Percentiles rank a stretch among this genome's conserved stretches.
Evolutionary conservation across 2,329 filamentous ascomycete genomes (phyloP).

Genomic region (Alternaria tenuissima): DNA sequence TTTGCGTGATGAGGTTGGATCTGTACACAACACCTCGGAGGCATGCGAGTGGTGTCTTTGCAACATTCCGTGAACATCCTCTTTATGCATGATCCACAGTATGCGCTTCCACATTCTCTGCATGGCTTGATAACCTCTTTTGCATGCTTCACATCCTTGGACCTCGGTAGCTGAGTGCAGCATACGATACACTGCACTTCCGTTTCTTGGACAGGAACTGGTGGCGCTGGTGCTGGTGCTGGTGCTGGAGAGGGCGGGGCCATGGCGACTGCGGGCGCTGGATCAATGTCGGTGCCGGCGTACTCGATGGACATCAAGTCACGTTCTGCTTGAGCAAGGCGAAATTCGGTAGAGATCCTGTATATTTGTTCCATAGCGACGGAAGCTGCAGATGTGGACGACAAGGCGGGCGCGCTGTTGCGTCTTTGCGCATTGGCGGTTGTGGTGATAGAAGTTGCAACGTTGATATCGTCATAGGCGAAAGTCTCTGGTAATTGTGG

Average conservation of each 20-base stretch:
- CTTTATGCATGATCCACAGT: conserved; percentile 51
- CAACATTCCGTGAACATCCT: conserved; percentile 54
- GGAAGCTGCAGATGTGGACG: not conserved
- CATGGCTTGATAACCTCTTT: conserved; percentile 41
- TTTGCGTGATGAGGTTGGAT: conserved; percentile 55
- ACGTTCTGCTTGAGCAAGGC: conserved; percentile 14
- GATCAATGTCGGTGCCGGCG: conserved; percentile 1
- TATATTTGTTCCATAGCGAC: not conserved
- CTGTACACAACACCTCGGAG: conserved; percentile 56
- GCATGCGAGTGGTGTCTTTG: conserved; percentile 54
- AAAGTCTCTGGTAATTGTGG: not conserved
- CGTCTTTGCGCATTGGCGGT: conserved; percentile 14
- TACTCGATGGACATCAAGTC: conserved; percentile 19
- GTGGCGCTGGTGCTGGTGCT: not conserved
- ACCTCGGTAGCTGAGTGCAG: conserved; percentile 17
- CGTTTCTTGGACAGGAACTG: not conserved
- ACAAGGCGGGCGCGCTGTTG: conserved; percentile 22
- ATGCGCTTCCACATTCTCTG: conserved; percentile 38
- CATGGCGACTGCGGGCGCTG: not conserved
- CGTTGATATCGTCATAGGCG: conserved; percentile 19
- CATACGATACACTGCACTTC: conserved; percentile 36
- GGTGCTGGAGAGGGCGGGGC: not conserved
- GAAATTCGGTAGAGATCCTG: conserved; percentile 5
- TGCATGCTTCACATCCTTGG: conserved; percentile 11
- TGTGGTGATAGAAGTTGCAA: conserved; percentile 6